Percentiles rank a stretch among this genome's conserved stretches.
Evolutionary conservation across 2,329 filamentous ascomycete genomes (phyloP).

Genomic region (Phialemoniopsis sp.): DNA sequence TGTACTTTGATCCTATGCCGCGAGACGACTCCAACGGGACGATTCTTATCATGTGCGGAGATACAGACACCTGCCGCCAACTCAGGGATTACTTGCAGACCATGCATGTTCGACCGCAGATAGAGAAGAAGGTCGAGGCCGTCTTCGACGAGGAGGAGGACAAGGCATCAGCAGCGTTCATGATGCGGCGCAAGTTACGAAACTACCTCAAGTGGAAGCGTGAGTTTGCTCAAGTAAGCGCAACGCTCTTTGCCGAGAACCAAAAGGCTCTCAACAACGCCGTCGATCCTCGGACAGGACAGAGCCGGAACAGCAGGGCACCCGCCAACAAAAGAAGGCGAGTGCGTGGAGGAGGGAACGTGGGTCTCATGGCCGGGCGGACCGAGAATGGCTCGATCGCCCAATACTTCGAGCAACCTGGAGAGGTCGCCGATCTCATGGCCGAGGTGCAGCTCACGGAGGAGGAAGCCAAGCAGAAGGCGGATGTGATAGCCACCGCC

Average conservation of each 20-base stretch:
- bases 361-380: conserved; percentile 54
- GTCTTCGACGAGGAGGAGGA: conserved; percentile 47
- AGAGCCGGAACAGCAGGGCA: conserved; percentile 49
- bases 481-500: conserved; percentile 57
- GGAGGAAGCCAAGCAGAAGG: conserved; percentile 57
- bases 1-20: conserved; percentile 72
- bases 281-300: conserved; percentile 44
- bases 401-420: conserved; percentile 76
- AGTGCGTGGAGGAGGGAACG: conserved; percentile 70
- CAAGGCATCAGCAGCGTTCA: conserved; percentile 71
- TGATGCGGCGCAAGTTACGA: conserved; percentile 85
- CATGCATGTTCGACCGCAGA: conserved; percentile 70
- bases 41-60: conserved; percentile 92
- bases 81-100: conserved; percentile 86
- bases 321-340: conserved; percentile 84
- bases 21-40: conserved; percentile 85
- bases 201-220: conserved; percentile 89
- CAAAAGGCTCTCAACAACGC: conserved; percentile 70
- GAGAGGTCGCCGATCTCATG: conserved; percentile 78
- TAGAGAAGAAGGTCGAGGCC: conserved; percentile 37
- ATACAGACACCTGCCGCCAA: conserved; percentile 80
- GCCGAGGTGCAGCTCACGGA: conserved; percentile 80
- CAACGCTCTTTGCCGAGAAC: conserved; percentile 73
- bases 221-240: conserved; percentile 82
- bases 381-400: conserved; percentile 70